Evolutionary conservation across 139 green algal genomes (phyloP), one percentile per base, ranked within the genome.

Genomic region (Micractinium conductrix): DNA sequence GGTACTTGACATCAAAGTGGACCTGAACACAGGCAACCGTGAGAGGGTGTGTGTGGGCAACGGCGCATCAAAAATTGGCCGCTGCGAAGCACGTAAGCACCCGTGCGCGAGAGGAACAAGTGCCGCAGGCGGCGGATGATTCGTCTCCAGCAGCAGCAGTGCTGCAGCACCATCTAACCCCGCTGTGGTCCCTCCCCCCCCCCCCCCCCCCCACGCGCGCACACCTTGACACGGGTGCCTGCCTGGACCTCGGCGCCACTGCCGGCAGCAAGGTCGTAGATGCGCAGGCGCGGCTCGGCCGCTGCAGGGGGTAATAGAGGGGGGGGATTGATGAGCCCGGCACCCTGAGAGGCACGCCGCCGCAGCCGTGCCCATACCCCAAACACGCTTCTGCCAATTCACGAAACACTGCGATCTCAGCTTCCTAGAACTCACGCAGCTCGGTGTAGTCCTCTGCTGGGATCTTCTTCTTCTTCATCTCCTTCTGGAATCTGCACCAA

Each of bases 1-100:
- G 89, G 87, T 93, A 98, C 12, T 94, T 70, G 86, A 93, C 96
- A 74, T 99, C 96, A 90, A 95, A 99, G 88, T 99, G 96, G 2
- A 99, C 94, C 93, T 97, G 90, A 63, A 63, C 55, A 19, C 7
- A n/a, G n/a, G n/a, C n/a, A n/a, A n/a, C n/a, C n/a, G n/a, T n/a
- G n/a, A n/a, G n/a, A n/a, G n/a, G n/a, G n/a, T n/a, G n/a, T n/a
- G n/a, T n/a, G n/a, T n/a, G n/a, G n/a, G n/a, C n/a, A n/a, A n/a
- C n/a, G n/a, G n/a, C n/a, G n/a, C n/a, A n/a, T n/a, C n/a, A n/a
- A n/a, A n/a, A n/a, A n/a, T n/a, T n/a, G n/a, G n/a, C n/a, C n/a
- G n/a, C n/a, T n/a, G n/a, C n/a, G n/a, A n/a, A n/a, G n/a, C n/a
- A n/a, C n/a, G n/a, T n/a, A n/a, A n/a, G n/a, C n/a, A n/a, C n/a